A percentile compares a stretch with the other conserved stretches of the same genome.
Evolutionary conservation across 345 rosid genomes (phyloP).

Genomic region (Sisymbrium altissimum): DNA sequence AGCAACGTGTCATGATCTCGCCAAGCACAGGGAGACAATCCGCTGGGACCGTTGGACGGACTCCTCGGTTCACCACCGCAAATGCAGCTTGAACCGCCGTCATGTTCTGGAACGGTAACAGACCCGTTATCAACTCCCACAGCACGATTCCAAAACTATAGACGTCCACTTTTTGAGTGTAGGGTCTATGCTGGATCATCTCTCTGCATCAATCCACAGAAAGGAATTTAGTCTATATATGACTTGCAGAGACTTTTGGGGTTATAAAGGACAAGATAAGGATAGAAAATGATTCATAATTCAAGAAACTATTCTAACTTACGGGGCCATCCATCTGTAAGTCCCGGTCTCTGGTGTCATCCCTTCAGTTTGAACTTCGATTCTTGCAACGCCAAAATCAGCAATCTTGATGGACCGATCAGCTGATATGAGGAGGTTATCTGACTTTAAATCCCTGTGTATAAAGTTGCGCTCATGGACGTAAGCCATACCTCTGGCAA

Average conservation of each 20-base stretch:
- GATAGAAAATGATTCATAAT: not conserved
- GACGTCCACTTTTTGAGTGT: conserved; percentile 54
- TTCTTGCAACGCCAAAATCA: conserved; percentile 49
- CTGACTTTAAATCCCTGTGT: conserved; percentile 49
- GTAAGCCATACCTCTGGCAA: conserved; percentile 50
- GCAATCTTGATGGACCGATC: conserved; percentile 53
- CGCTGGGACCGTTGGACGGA: conserved; percentile 37
- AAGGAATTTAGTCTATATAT: not conserved
- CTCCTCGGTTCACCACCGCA: conserved; percentile 44
- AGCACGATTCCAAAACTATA: conserved; percentile 59
- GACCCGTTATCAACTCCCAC: conserved; percentile 51
- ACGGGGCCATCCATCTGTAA: conserved; percentile 58
- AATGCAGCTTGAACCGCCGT: conserved; percentile 43
- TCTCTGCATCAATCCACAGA: conserved; percentile 39
- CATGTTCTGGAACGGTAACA: conserved; percentile 45
- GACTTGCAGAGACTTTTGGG: too few species aligned
- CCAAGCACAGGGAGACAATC: conserved; percentile 46
- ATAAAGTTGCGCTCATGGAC: conserved; percentile 46
- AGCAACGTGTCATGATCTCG: conserved; percentile 45
- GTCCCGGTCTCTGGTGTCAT: conserved; percentile 57
- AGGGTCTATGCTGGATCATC: conserved; percentile 59
- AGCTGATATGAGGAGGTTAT: conserved; percentile 45
- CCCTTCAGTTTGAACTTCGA: conserved; percentile 44
- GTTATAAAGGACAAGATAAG: conserved; percentile 5
- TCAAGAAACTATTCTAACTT: conserved; percentile 26